Conservation (phyloP, 768 basidiomycete species). For the Trametes sanguinea region DNA sequence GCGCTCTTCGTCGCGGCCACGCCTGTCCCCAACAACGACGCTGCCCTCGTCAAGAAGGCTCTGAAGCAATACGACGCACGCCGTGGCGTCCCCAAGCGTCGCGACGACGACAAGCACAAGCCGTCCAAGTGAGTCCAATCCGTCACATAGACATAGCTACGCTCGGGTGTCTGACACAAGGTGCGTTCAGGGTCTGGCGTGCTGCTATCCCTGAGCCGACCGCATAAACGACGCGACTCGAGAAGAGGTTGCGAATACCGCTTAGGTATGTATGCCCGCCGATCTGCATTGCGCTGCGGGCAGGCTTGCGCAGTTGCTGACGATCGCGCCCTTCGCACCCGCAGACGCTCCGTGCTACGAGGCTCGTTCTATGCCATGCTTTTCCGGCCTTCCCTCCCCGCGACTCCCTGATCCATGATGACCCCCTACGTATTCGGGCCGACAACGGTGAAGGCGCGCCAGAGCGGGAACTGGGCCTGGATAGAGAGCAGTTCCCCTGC, state of each 20-base stretch:
- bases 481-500: too few relatives aligned
- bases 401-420: slow-evolving; percentile 2
- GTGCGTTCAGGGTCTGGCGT: slow-evolving; percentile 7
- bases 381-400: not conserved
- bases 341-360: slow-evolving; percentile 5
- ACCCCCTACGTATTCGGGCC: slow-evolving; percentile 4
- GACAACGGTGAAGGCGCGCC: not conserved
- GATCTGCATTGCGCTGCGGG: not conserved
- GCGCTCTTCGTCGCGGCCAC: slow-evolving; percentile 26
- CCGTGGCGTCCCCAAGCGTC: slow-evolving; percentile 14
- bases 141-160: not conserved
- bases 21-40: slow-evolving; percentile 20
- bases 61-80: slow-evolving; percentile 22
- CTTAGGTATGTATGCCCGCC: slow-evolving; percentile 7
- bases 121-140: slow-evolving; percentile 19
- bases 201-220: slow-evolving; percentile 10
- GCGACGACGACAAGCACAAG: slow-evolving; percentile 13
- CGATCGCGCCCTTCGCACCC: not conserved
- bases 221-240: not conserved
- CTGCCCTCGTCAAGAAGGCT: slow-evolving; percentile 17
- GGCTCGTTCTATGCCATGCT: slow-evolving; percentile 7
- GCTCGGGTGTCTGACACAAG: too few relatives aligned
- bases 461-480: too few relatives aligned
- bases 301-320: not conserved
- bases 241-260: not conserved